These are phyloP conservation scores for Fistulifera solaris DNA, from an alignment of 108 stramenopile species.

Conservation along the genomic window DNA sequence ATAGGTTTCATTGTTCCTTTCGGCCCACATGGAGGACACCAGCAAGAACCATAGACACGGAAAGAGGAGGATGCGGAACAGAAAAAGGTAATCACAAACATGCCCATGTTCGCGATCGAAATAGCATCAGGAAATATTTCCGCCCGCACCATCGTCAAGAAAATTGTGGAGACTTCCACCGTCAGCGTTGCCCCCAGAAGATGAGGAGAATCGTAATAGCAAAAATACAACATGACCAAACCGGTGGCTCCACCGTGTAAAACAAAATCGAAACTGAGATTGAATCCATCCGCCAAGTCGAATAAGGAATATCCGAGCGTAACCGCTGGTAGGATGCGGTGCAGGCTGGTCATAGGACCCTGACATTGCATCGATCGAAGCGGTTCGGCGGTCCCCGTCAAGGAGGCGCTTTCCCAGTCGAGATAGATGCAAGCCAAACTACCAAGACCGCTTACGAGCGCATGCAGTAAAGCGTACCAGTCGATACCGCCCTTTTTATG, in stretches of 20 bases:
- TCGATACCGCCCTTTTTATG: slow-evolving; percentile 24
- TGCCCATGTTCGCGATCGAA: slow-evolving; percentile 17
- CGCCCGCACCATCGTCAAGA: slow-evolving; percentile 27
- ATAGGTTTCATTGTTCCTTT: slow-evolving; percentile 11
- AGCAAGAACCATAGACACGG: slow-evolving; percentile 38
- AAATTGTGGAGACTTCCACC: slow-evolving; percentile 38
- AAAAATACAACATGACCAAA: slow-evolving; percentile 41
- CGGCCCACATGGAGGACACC: slow-evolving; percentile 8
- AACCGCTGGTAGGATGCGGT: slow-evolving; percentile 55
- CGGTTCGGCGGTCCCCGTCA: slow-evolving; percentile 45
- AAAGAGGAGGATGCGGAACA: slow-evolving; percentile 32
- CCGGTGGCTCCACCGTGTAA: slow-evolving; percentile 45
- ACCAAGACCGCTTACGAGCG: slow-evolving; percentile 19
- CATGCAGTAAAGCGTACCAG: slow-evolving; percentile 48
- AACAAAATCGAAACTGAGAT: slow-evolving; percentile 39
- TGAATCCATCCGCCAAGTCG: slow-evolving; percentile 42
- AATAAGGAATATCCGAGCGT: slow-evolving; percentile 50
- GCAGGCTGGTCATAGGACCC: slow-evolving; percentile 45
- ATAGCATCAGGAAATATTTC: slow-evolving; percentile 10
- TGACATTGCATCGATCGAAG: slow-evolving; percentile 29
- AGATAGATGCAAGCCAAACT: slow-evolving; percentile 28
- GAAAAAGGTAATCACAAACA: slow-evolving; percentile 39
- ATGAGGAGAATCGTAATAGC: slow-evolving; percentile 28
- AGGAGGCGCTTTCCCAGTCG: slow-evolving; percentile 22
- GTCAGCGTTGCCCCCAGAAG: slow-evolving; percentile 38